These are phyloP conservation scores for Phytophthora pistaciae DNA, from an alignment of 352 stramenopile species.

Conservation along the genomic window DNA sequence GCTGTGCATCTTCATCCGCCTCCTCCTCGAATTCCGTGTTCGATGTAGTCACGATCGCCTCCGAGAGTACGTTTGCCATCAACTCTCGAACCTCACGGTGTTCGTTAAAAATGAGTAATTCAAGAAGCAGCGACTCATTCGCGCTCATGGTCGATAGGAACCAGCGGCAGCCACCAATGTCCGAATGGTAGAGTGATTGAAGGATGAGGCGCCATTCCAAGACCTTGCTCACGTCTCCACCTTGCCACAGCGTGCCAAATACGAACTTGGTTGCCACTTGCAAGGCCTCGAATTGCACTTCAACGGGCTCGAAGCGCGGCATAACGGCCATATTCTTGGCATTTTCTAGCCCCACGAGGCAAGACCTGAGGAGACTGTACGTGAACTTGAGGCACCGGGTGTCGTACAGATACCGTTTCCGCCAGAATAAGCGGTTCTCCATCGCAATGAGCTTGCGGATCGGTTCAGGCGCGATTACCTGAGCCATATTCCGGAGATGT, in stretches of 20 bases:
- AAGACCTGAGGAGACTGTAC: slow-evolving; percentile 75
- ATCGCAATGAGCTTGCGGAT: slow-evolving; percentile 83
- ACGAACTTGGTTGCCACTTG: slow-evolving; percentile 88
- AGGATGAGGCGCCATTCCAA: slow-evolving; percentile 81
- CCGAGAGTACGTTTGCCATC: slow-evolving; percentile 70
- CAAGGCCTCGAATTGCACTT: slow-evolving; percentile 76
- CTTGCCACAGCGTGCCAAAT: slow-evolving; percentile 89
- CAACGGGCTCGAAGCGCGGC: slow-evolving; percentile 65
- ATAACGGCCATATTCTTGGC: slow-evolving; percentile 51
- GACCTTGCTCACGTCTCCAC: slow-evolving; percentile 74
- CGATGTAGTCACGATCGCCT: slow-evolving; percentile 72
- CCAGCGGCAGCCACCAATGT: slow-evolving; percentile 78
- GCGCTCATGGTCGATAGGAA: slow-evolving; percentile 66
- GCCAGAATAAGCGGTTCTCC: slow-evolving; percentile 89
- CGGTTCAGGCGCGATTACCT: slow-evolving; percentile 70
- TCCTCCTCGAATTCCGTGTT: slow-evolving; percentile 62
- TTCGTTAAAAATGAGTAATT: slow-evolving; percentile 79
- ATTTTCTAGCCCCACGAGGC: slow-evolving; percentile 54
- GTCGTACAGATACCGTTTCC: slow-evolving; percentile 88
- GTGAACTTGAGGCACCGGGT: slow-evolving; percentile 82
- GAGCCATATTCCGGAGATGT: slow-evolving; percentile 52
- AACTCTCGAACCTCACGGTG: slow-evolving; percentile 76
- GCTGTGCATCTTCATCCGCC: slow-evolving; percentile 16
- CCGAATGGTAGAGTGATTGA: slow-evolving; percentile 74
- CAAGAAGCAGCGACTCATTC: slow-evolving; percentile 75